A percentile compares a stretch with the other conserved stretches of the same genome.
Conservation (phyloP, 257 asterid species). For the Forsythia viridissima region DNA sequence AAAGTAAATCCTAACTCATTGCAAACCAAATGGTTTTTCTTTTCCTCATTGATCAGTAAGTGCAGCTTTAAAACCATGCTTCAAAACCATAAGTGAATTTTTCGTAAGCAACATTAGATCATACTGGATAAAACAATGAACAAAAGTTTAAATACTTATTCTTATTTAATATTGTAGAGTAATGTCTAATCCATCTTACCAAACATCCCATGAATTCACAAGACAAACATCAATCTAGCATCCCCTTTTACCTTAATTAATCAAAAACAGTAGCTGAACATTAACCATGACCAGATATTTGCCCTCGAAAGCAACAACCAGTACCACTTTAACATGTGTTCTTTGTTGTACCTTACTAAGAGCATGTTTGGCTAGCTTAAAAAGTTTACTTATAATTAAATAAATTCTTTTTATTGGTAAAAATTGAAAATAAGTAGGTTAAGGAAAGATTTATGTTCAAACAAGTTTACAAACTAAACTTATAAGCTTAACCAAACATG, state of each 20-base stretch:
- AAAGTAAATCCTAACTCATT: background rate
- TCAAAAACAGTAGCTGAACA: constrained; percentile 2
- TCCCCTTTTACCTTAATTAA: background rate
- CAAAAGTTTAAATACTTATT: too few species aligned
- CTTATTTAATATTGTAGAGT: too few species aligned
- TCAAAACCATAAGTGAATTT: background rate
- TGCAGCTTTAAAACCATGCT: constrained; percentile 16
- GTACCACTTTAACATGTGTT: background rate
- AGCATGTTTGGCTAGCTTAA: background rate
- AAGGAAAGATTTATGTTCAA: background rate
- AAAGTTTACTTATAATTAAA: background rate
- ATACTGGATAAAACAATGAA: too few species aligned
- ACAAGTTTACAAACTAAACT: background rate
- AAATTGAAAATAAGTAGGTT: background rate
- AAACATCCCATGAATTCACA: background rate
- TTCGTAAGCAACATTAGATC: background rate
- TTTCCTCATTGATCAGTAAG: constrained; percentile 6
- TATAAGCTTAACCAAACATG: background rate
- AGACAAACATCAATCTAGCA: constrained; percentile 6
- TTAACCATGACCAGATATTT: background rate
- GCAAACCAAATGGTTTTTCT: background rate
- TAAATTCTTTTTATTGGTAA: too few species aligned
- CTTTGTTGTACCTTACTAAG: background rate
- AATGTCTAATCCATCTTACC: background rate
- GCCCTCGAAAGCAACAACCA: constrained; percentile 5